Evolutionary conservation across 176 grass and related monocot genomes (phyloP), one percentile per base, ranked within the genome.

Genomic region (Aegilops sharonensis): DNA sequence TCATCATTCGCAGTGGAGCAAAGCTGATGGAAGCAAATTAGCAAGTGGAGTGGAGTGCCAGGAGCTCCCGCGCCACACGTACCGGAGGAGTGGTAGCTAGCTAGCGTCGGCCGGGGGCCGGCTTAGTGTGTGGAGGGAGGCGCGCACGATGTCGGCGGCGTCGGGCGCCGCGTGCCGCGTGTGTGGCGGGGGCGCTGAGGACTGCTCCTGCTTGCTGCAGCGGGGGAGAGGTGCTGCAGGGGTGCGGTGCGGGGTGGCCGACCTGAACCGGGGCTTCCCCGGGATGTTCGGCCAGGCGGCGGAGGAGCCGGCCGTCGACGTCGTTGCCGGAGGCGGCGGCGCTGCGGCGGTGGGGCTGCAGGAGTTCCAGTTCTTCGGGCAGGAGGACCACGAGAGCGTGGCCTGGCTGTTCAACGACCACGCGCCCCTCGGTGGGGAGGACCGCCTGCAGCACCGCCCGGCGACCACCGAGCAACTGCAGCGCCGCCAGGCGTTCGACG

Each of bases 281-380:
- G 77, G 61, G n/a, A 52, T 77, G 74, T 77, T 82, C 40, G 75
- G 68, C 73, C 73, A 82, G 48, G 78, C 29, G 50, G 23, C 17
- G 68, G 89, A 81, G 81, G 89, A 65, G 30, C 32, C 35, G 30
- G n/a, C 25, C n/a, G 17, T 9, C 32, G 48, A 68, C 82, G 81
- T 13, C 67, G 59, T 35, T 11, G 17, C 9, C 2, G 18, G 9
- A 1, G 40, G 52, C 56, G 65, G n/a, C 17, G 67, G 29, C 4
- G 57, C 85, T 1, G 69, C 78, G 4, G 89, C 89, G 27, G 87
- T 36, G 23, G 87, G 90, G 56, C 47, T 87, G 60, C 88, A 89
- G 36, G 82, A 95, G 68, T 99, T 95, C 86, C 94, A 96, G 82
- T 95, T 99, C 62, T 99, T 95, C 85, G 92, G 93, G 34, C 94